A percentile compares a stretch with the other conserved stretches of the same genome.
These are phyloP conservation scores for Coemansia sp. DNA, from an alignment of 192 early-diverging fungal species.

Conservation along the genomic window DNA sequence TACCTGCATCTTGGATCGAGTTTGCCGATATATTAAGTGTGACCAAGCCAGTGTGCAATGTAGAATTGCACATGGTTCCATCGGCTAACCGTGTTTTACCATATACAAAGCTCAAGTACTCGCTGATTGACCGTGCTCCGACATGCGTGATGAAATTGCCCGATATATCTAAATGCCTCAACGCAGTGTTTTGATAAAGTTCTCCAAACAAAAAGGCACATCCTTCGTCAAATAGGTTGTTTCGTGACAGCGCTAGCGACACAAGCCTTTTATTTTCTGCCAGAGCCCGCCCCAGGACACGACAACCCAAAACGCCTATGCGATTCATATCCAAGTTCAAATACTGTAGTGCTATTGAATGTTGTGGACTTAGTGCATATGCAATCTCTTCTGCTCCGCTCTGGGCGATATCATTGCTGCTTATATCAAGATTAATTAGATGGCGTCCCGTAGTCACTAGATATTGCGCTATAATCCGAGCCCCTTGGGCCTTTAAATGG, in stretches of 20 bases:
- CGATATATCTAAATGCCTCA: slow-evolving; percentile 13
- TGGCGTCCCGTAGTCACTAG: not conserved
- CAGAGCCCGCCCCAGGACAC: slow-evolving; percentile 7
- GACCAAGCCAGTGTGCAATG: slow-evolving; percentile 14
- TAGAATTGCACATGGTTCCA: no score
- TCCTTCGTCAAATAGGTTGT: slow-evolving; percentile 35
- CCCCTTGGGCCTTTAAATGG: slow-evolving; percentile 15
- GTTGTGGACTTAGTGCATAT: not conserved
- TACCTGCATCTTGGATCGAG: slow-evolving; percentile 23
- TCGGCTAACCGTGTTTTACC: no score
- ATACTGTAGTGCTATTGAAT: not conserved
- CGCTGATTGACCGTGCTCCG: slow-evolving; percentile 10
- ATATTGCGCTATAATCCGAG: slow-evolving; percentile 10
- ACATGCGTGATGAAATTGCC: slow-evolving; percentile 29
- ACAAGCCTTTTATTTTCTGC: slow-evolving; percentile 12
- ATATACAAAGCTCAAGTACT: not conserved
- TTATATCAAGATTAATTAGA: slow-evolving; percentile 16
- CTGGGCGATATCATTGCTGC: slow-evolving; percentile 24
- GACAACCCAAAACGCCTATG: slow-evolving; percentile 16
- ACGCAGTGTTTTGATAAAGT: slow-evolving; percentile 8
- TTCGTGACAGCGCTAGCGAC: slow-evolving; percentile 11
- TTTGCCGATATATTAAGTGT: slow-evolving; percentile 21
- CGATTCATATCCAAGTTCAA: slow-evolving; percentile 35
- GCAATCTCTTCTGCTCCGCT: slow-evolving; percentile 11
- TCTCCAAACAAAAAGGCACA: slow-evolving; percentile 16